A percentile compares a stretch with the other conserved stretches of the same genome.
These are phyloP conservation scores for Flaveria linearis DNA, from an alignment of 129 eudicot genomes.

Conservation along the genomic window DNA sequence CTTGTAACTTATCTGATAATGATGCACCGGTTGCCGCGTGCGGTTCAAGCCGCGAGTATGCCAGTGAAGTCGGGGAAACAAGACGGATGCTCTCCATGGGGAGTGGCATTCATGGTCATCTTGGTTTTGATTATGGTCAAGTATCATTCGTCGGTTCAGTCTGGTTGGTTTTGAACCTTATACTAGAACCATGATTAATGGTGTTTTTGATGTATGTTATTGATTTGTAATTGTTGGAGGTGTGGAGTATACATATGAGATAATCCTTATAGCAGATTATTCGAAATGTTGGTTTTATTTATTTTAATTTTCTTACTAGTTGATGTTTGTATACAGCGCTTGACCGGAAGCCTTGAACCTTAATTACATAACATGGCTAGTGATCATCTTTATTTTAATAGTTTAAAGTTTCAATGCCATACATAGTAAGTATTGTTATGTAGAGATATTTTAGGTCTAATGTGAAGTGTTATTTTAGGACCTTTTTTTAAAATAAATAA, in stretches of 20 bases:
- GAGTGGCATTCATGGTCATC: slow-evolving; percentile 49
- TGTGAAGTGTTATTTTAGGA: too few species aligned
- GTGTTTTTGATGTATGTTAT: slow-evolving; percentile 4
- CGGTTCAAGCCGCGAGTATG: slow-evolving; percentile 28
- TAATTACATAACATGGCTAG: too few species aligned
- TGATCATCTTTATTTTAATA: too few species aligned
- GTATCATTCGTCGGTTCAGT: slow-evolving; percentile 52
- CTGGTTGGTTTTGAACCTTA: slow-evolving; percentile 53
- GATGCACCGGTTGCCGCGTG: slow-evolving; percentile 34
- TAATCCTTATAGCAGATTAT: background rate
- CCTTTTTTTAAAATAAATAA: too few species aligned
- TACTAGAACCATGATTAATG: background rate
- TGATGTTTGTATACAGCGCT: background rate
- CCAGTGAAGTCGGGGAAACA: slow-evolving; percentile 18
- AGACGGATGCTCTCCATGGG: slow-evolving; percentile 59
- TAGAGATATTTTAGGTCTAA: too few species aligned
- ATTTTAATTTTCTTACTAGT: background rate
- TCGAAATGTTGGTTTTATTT: background rate
- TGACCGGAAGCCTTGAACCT: too few species aligned
- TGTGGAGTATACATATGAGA: background rate
- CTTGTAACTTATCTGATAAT: slow-evolving; percentile 29
- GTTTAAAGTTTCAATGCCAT: too few species aligned
- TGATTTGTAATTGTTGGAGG: background rate
- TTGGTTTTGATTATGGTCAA: slow-evolving; percentile 58
- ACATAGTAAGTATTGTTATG: too few species aligned